phyloP scores from a whole-genome alignment of 371 early-diverging fungal species.

The Rhizopus sp. region DNA sequence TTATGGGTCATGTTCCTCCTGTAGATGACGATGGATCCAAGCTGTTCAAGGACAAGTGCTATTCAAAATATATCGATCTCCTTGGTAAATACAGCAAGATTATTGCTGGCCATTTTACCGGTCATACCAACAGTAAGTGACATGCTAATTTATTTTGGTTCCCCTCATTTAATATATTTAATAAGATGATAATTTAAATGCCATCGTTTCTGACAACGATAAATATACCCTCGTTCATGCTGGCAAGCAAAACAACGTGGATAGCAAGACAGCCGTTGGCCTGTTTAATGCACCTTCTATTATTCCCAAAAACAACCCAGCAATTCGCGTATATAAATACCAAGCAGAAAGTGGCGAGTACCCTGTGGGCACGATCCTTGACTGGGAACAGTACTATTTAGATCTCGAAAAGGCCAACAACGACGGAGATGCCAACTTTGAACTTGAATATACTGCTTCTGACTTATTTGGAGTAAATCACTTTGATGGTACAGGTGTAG shows the following conservation, averaged over 20 bases:
- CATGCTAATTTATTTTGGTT: not conserved
- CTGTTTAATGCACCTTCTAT: slow-evolving; percentile 55
- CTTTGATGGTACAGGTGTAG: slow-evolving; percentile 29
- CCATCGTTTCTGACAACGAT: slow-evolving; percentile 7
- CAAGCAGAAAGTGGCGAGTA: slow-evolving; percentile 17
- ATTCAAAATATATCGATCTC: slow-evolving; percentile 36
- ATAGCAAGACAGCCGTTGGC: slow-evolving; percentile 17
- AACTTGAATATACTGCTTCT: slow-evolving; percentile 50
- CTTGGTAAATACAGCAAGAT: slow-evolving; percentile 43
- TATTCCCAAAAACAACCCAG: slow-evolving; percentile 55
- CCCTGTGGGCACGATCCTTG: slow-evolving; percentile 36
- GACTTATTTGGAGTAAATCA: slow-evolving; percentile 39
- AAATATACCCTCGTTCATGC: not conserved
- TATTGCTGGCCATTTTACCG: slow-evolving; percentile 55
- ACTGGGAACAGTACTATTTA: slow-evolving; percentile 59
- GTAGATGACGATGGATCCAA: slow-evolving; percentile 31
- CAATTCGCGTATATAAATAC: slow-evolving; percentile 54
- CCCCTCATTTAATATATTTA: not conserved
- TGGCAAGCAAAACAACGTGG: not conserved
- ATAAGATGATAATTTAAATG: slow-evolving; percentile 27
- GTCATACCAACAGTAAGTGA: slow-evolving; percentile 47
- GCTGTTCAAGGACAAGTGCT: slow-evolving; percentile 32
- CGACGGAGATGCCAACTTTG: slow-evolving; percentile 27
- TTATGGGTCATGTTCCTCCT: slow-evolving; percentile 59
- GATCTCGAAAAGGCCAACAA: slow-evolving; percentile 46